Base-by-base conservation (phyloP, 371 early-diverging fungal species). In the Mucor sp. region DNA sequence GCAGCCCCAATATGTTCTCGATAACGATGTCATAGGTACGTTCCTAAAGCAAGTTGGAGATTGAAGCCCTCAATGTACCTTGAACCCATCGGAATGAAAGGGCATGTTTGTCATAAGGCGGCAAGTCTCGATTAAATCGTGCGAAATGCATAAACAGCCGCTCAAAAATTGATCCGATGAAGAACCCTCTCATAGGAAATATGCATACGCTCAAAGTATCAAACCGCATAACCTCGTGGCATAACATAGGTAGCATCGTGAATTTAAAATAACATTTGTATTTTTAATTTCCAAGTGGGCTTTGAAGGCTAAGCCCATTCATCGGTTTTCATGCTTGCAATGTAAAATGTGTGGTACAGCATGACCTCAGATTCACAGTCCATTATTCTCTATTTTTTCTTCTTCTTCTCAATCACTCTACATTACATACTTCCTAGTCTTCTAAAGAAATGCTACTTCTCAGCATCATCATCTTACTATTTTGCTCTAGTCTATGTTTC, bases 401-500 rank as follows among this genome's bases (percentile, higher is more conserved):
- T 55, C 21, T 64, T 19, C 39, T 28, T 64, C 21, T 28, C 30
- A 28, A n/a, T 21, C 43, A n/a, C n/a, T n/a, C n/a, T 32, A 43
- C 43, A 43, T 59, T 41, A 44, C 47, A 47, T 23, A 48, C 48
- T 53, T 53, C 53, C 53, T 53, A 23, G 27, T 53, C 53, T 53
- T 53, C 53, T 27, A 53, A 25, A 53, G 53, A 39, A 55, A 55
- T 50, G 50, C 12, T 25, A 47, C 33, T 61, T 6, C 32, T 61
- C 30, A 14, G 32, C 28, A 27, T 61, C 30, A 19, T 62, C 21
- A 23, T 35, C 19, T 33, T 63, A 63, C 43, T 64, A 30, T 48
- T 65, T 21, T 32, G 59, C 35, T 47, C 44, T 43, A 58, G 58
- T 65, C 58, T 65, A 35, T 65, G 65, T 47, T 58, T 65, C 23